Conservation (phyloP, 495 filamentous ascomycete species). For the Talaromyces borbonicus region DNA sequence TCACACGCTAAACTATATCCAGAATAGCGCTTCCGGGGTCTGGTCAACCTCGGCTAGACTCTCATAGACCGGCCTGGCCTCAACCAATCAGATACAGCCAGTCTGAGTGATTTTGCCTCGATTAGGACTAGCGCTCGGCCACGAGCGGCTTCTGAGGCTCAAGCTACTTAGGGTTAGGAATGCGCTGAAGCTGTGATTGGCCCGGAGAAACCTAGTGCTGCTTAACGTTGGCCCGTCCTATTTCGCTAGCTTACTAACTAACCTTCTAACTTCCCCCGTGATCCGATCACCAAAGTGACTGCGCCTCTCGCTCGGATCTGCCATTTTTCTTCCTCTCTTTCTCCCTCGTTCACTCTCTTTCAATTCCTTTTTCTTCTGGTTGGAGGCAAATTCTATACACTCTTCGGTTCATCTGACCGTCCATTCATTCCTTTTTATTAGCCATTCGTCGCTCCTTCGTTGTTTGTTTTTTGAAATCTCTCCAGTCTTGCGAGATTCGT, state of each 20-base stretch:
- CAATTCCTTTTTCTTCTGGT: background rate
- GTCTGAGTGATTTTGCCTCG: background rate
- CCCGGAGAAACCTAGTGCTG: no score
- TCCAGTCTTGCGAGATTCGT: background rate
- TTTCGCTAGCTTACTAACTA: no score
- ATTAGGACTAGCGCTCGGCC: background rate
- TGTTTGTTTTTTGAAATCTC: no score
- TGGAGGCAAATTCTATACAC: background rate
- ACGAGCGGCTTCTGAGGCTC: background rate
- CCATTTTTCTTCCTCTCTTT: background rate
- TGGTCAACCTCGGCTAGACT: no score
- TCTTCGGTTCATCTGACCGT: background rate
- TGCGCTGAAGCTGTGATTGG: background rate
- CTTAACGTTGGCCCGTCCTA: no score
- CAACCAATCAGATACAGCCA: background rate
- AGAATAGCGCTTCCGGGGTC: background rate
- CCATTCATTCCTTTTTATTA: background rate
- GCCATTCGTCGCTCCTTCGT: conserved; percentile 2
- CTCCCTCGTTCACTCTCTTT: background rate
- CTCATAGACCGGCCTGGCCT: no score
- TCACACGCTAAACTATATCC: background rate
- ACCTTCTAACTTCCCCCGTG: background rate
- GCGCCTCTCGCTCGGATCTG: no score
- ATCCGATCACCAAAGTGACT: background rate
- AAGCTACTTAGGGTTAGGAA: no score